A percentile compares a stretch with the other conserved stretches of the same genome.
Evolutionary conservation across 2,329 filamentous ascomycete genomes (phyloP).

Genomic region (Chaetothyriales sp.): DNA sequence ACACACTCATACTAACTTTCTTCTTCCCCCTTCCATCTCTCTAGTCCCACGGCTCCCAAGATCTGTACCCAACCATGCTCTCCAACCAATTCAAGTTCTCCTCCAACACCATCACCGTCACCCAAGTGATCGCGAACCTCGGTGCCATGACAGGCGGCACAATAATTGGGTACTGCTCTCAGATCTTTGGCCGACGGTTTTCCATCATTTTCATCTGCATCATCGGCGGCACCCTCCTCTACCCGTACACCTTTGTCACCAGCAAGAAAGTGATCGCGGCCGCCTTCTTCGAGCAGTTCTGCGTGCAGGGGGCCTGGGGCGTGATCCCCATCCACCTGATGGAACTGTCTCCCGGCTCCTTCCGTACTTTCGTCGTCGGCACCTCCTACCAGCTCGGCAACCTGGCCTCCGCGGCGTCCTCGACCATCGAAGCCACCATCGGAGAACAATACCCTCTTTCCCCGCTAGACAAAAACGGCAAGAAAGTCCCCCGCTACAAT

Average conservation of each 20-base stretch:
- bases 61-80: conserved; percentile 49
- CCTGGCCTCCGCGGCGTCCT: conserved; percentile 47
- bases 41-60: conserved; percentile 56
- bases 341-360: conserved; percentile 47
- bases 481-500: conserved; percentile 41
- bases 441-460: conserved; percentile 62
- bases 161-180: conserved; percentile 51
- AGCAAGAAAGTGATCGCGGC: conserved; percentile 56
- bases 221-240: conserved; percentile 61
- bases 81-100: conserved; percentile 44
- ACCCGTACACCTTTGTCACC: conserved; percentile 64
- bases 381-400: conserved; percentile 53
- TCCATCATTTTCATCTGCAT: conserved; percentile 52
- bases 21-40: background rate
- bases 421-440: conserved; percentile 62
- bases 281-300: conserved; percentile 74
- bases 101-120: conserved; percentile 49
- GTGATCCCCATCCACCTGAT: conserved; percentile 58
- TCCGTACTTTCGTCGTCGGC: conserved; percentile 51
- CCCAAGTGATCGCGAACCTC: conserved; percentile 58
- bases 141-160: conserved; percentile 58
- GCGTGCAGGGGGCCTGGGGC: conserved; percentile 63
- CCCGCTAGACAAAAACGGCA: conserved; percentile 32
- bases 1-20: conserved; percentile 5
- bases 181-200: conserved; percentile 56